Percentiles rank a stretch among this genome's conserved stretches.
phyloP scores from a whole-genome alignment of 2,329 filamentous ascomycete species.

The Teratosphaeria nubilosa region DNA sequence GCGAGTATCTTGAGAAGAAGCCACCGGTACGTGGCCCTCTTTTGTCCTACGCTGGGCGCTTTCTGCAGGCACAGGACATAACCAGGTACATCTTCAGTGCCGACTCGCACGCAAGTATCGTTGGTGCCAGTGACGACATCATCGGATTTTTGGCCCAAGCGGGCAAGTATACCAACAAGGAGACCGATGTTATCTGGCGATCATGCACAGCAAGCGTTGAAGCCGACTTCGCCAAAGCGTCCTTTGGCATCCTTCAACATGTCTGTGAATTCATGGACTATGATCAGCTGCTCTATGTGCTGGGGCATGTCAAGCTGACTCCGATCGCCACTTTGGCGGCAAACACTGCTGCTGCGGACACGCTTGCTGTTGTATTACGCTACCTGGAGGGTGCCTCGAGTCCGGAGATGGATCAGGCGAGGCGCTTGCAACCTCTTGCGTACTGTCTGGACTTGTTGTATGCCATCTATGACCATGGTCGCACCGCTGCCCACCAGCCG shows the following conservation, averaged over 20 bases:
- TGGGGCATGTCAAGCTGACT: conserved; percentile 54
- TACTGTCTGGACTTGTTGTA: not conserved
- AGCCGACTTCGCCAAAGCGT: conserved; percentile 70
- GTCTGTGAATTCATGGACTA: conserved; percentile 37
- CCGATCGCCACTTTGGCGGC: conserved; percentile 11
- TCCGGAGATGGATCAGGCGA: not conserved
- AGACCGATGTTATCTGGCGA: conserved; percentile 76
- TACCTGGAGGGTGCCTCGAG: not conserved
- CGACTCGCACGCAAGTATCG: conserved; percentile 85
- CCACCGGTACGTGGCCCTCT: conserved; percentile 37
- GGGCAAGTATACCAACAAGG: conserved; percentile 56
- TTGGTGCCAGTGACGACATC: conserved; percentile 69
- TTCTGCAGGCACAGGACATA: conserved; percentile 59
- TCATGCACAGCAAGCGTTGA: conserved; percentile 74
- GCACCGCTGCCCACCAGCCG: not conserved
- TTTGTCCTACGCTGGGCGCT: conserved; percentile 57
- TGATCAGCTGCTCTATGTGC: conserved; percentile 52
- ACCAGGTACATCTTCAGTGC: conserved; percentile 82
- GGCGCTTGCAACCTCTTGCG: not conserved
- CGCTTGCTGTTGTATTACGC: conserved; percentile 9
- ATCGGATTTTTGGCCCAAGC: conserved; percentile 80
- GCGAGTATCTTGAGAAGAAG: conserved; percentile 30
- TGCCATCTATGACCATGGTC: not conserved
- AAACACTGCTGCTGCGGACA: conserved; percentile 14
- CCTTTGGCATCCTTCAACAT: conserved; percentile 54